Conservation (phyloP, 345 rosid genomes). For the Salix arbutifolia region DNA sequence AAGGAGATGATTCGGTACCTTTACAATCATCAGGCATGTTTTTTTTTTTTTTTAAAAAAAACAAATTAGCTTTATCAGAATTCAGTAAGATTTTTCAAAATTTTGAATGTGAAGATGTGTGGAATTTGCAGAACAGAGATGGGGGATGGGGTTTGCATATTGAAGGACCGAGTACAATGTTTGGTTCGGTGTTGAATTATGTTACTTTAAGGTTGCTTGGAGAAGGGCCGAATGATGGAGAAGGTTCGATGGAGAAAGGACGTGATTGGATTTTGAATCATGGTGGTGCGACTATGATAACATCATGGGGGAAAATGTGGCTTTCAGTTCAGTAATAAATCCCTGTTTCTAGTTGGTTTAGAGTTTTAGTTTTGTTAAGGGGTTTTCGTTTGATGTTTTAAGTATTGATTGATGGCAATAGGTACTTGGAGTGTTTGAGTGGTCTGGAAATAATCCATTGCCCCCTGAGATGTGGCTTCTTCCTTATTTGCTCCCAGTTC, state of each 20-base stretch:
- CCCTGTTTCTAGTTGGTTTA: slow-evolving; percentile 4
- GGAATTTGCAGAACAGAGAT: slow-evolving; percentile 69
- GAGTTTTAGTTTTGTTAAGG: slow-evolving; percentile 2
- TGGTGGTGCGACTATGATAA: slow-evolving; percentile 87
- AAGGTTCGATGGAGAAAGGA: slow-evolving; percentile 76
- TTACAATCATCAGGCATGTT: slow-evolving; percentile 78
- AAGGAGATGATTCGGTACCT: slow-evolving; percentile 82
- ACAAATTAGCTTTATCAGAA: background rate
- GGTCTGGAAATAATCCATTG: slow-evolving; percentile 95
- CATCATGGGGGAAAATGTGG: slow-evolving; percentile 99
- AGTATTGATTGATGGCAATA: slow-evolving; percentile 31
- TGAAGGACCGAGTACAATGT: slow-evolving; percentile 98
- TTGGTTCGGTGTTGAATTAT: slow-evolving; percentile 84
- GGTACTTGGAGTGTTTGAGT: slow-evolving; percentile 93
- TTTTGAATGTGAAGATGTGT: background rate
- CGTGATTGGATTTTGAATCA: slow-evolving; percentile 79
- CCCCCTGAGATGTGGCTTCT: slow-evolving; percentile 99
- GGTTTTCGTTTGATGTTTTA: slow-evolving; percentile 15
- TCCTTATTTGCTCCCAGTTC: slow-evolving; percentile 74
- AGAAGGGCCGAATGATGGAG: slow-evolving; percentile 84
- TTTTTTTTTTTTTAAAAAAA: background rate
- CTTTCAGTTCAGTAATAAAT: slow-evolving; percentile 68
- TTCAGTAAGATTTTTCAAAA: background rate
- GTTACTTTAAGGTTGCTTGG: slow-evolving; percentile 90
- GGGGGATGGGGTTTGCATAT: slow-evolving; percentile 99